Conservation (phyloP, 345 rosid genomes). For the Gossypium herbaceum region DNA sequence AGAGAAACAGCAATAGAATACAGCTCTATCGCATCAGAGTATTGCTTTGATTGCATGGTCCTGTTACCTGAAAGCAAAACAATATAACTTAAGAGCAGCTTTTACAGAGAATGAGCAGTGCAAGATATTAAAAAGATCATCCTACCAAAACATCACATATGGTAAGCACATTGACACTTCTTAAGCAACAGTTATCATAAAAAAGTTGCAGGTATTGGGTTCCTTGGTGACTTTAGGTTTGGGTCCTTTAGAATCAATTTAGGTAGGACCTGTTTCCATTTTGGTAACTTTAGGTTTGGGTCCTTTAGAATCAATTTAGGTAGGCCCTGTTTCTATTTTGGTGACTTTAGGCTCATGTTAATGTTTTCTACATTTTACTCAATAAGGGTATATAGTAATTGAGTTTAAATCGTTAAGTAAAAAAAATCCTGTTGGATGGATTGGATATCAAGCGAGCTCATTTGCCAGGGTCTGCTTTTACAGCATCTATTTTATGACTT, state of each 20-base stretch:
- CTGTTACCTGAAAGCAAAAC: slow-evolving; percentile 59
- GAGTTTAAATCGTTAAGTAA: not conserved
- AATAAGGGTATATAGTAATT: not conserved
- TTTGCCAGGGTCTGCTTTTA: not conserved
- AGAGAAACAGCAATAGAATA: slow-evolving; percentile 78
- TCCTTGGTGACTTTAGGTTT: not conserved
- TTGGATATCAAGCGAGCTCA: not conserved
- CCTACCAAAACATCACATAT: not conserved
- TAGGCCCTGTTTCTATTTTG: not conserved
- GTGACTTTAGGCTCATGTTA: not conserved
- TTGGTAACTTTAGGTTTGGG: not conserved
- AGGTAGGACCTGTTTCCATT: not conserved
- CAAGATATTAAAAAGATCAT: not conserved
- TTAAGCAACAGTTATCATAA: not conserved
- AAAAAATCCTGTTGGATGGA: not conserved
- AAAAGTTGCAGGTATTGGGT: not conserved
- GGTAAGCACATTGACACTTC: not conserved
- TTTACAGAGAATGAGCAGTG: not conserved
- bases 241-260: not conserved
- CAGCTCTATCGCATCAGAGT: slow-evolving; percentile 61
- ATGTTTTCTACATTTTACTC: not conserved
- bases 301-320: not conserved
- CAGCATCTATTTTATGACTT: not conserved
- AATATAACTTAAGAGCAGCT: slow-evolving; percentile 22
- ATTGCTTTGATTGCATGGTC: slow-evolving; percentile 70